phyloP scores from a whole-genome alignment of 306 rosid species.

The Canavalia gladiata region DNA sequence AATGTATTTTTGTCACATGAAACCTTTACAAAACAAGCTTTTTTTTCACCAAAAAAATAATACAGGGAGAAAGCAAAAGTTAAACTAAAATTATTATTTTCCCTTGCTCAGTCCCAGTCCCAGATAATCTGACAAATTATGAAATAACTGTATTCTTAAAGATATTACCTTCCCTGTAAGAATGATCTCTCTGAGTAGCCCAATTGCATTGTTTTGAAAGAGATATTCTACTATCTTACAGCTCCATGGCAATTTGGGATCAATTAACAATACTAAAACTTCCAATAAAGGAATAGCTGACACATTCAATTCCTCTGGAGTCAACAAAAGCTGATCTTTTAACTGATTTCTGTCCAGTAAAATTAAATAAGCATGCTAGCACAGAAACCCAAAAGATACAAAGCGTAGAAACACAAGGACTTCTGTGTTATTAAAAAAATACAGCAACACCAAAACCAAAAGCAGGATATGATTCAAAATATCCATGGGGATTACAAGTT shows the following conservation, averaged over 20 bases:
- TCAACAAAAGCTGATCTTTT: conserved; percentile 73
- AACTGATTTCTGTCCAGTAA: conserved; percentile 68
- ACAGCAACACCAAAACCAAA: conserved; percentile 17
- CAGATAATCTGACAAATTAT: neutral
- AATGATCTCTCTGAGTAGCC: conserved; percentile 76
- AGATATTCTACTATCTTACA: conserved; percentile 77
- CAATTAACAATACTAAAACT: conserved; percentile 68
- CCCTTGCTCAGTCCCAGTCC: conserved; percentile 10
- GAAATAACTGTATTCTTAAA: conserved; percentile 7
- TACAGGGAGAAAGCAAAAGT: neutral
- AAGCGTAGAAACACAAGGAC: neutral
- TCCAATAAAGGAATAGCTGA: conserved; percentile 74
- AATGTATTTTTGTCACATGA: conserved; percentile 1
- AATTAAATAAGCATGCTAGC: conserved; percentile 49
- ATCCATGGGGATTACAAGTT: no score
- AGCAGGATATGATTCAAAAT: neutral
- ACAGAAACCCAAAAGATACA: neutral
- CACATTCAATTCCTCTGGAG: conserved; percentile 59
- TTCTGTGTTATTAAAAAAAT: no score
- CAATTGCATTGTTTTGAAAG: conserved; percentile 71
- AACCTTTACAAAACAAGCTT: conserved; percentile 1
- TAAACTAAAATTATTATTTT: neutral
- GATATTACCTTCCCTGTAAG: conserved; percentile 76
- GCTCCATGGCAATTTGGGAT: conserved; percentile 89
- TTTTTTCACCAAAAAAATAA: neutral